Conservation (phyloP, 805 yeast genomes). For the Myxozyma neotropica region DNA sequence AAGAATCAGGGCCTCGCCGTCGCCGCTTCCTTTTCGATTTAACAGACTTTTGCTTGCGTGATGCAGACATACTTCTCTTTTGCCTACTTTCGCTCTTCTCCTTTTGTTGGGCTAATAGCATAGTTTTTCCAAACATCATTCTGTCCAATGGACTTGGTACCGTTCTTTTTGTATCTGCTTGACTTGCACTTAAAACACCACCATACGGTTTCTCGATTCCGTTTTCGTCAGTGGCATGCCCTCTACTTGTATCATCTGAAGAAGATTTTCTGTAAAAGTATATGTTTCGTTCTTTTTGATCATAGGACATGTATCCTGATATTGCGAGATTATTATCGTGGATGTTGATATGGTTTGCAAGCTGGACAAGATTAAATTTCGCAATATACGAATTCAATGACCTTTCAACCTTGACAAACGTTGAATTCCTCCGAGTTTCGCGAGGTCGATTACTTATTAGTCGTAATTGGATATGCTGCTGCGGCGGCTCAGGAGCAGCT, state of each 20-base stretch:
- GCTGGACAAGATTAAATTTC: slow-evolving; percentile 17
- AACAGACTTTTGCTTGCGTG: not conserved
- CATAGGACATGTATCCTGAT: slow-evolving; percentile 22
- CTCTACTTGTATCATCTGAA: not conserved
- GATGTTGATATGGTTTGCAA: slow-evolving; percentile 27
- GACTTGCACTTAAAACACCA: slow-evolving; percentile 29
- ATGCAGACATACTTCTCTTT: not conserved
- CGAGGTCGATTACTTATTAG: not conserved
- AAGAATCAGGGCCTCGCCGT: not conserved
- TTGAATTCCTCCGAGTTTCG: not conserved
- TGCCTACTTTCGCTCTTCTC: slow-evolving; percentile 3
- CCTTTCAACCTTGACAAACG: slow-evolving; percentile 8
- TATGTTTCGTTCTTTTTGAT: slow-evolving; percentile 14
- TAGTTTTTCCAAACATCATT: slow-evolving; percentile 37
- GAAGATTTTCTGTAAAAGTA: slow-evolving; percentile 2
- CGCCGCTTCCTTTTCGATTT: not conserved
- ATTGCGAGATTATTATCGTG: slow-evolving; percentile 23
- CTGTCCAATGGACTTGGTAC: slow-evolving; percentile 37
- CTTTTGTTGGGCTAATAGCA: slow-evolving; percentile 22
- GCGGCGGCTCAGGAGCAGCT: not conserved
- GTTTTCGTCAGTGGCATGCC: not conserved
- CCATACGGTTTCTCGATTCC: slow-evolving; percentile 26
- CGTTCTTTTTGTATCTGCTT: slow-evolving; percentile 46
- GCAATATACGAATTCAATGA: slow-evolving; percentile 13
- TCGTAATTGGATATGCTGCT: slow-evolving; percentile 2